A percentile compares a stretch with the other conserved stretches of the same genome.
Conservation (phyloP, 768 basidiomycete species). For the Rhodocollybia butyracea region DNA sequence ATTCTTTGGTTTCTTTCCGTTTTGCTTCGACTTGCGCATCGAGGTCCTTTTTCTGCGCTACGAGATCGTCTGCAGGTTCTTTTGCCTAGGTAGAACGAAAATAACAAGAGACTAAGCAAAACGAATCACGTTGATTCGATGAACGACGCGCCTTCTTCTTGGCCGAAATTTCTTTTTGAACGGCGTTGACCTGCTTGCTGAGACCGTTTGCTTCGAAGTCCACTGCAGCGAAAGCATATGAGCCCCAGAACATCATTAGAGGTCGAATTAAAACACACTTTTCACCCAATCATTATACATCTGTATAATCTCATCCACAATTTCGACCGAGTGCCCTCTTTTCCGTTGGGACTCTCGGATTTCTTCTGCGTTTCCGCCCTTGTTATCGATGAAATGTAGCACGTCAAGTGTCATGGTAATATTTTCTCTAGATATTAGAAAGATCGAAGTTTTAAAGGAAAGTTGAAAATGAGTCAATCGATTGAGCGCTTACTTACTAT, state of each 20-base stretch:
- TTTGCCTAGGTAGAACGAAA: conserved; percentile 62
- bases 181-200: conserved; percentile 79
- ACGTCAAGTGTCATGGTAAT: conserved; percentile 78
- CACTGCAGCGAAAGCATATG: conserved; percentile 45
- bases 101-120: background rate
- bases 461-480: background rate
- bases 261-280: conserved; percentile 50
- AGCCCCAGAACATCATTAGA: background rate
- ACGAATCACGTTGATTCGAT: background rate
- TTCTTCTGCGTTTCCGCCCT: conserved; percentile 88
- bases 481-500: background rate
- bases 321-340: conserved; percentile 82
- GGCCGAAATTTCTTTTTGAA: conserved; percentile 91
- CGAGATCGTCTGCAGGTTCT: conserved; percentile 83
- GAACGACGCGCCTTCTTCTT: conserved; percentile 78
- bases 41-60: conserved; percentile 79
- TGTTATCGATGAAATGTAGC: conserved; percentile 74
- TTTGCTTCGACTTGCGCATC: conserved; percentile 78
- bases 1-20: conserved; percentile 73
- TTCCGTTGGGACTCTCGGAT: conserved; percentile 92
- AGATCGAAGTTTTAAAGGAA: background rate
- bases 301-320: conserved; percentile 91
- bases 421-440: no score
- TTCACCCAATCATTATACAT: conserved; percentile 95
- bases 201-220: conserved; percentile 80